Base-by-base conservation (phyloP, 371 early-diverging fungal genomes). In the Mortierella sp. region DNA sequence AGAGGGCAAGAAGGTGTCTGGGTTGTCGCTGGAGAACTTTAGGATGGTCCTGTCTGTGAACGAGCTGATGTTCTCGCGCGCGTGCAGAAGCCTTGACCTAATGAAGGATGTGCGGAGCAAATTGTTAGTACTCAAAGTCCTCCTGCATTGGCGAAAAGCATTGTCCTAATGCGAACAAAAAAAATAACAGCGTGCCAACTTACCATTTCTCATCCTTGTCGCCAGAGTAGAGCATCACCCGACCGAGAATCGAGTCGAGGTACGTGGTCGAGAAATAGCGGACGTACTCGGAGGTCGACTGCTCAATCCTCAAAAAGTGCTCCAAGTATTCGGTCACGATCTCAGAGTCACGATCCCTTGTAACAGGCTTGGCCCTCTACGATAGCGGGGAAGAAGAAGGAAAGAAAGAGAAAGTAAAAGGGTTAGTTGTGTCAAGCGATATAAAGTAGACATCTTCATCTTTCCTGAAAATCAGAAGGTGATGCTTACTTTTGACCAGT, bases 121-220 rank as follows among this genome's bases (percentile, higher is more conserved):
- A 5, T 79, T 37, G 26, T 40, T 24, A 44, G 54, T 26, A 48
- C 14, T 16, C 8, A 5, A 34, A 8, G 31, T 19, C 6, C 13
- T 31, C 61, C 16, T 34, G 2, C 34, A 14, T 13, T 28, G 11
- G 44, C 54, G 11, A 48, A 28, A 70, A 19, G 28, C 26, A 24
- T 5, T n/a, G 34, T 10, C 3, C 6, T 43, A 16, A 44, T 26
- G 26, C 1, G n/a, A 24, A 61, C 28, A 19, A 6, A 34, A 34
- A 34, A 1, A 34, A 2, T 31, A 19, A 4, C 19, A 14, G 19
- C 31, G 8, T 31, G 34, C 16, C 50, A 2, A 11, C 37, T 72
- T 81, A 85, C 85, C 85, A 85, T 64, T 78, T 77, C 24, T 34
- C 55, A 40, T 85, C 79, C 21, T 75, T 78, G 31, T 76, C 75